Base-by-base conservation (phyloP, 768 basidiomycete genomes). In the Mycena filopes region DNA sequence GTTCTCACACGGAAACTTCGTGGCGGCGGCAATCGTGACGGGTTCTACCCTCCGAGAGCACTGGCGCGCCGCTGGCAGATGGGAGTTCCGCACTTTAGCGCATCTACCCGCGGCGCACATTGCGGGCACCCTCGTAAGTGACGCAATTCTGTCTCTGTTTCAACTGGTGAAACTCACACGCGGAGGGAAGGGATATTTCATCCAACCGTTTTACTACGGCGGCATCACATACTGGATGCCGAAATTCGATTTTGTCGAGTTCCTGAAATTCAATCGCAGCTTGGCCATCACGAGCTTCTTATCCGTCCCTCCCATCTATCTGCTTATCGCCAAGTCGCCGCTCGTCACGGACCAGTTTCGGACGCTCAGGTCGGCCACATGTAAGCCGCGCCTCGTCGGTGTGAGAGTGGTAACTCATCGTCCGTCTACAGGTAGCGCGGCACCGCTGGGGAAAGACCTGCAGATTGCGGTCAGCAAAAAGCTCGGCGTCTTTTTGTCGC, bases 81-180 rank as follows among this genome's bases (percentile, higher is more conserved):
- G 40, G 42, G 56, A 58, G 10, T 65, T 59, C 50, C 25, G 57
- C n/a, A 65, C 64, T 11, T 43, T 65, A 9, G 64, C 64, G 6
- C 64, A 65, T 40, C 57, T 65, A 9, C 64, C 64, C 11, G 40
- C 64, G n/a, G 57, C 64, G 11, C 64, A 65, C 38, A 31, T 60
- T 8, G 64, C 64, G 18, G 63, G 63, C 13, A 56, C 58, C 29
- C 42, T 46, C 40, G 60, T 54, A 36, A 36, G 10, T 36, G n/a
- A n/a, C n/a, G n/a, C n/a, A n/a, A n/a, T 56, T 8, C 15, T 13
- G 33, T 12, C 13, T 21, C 36, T 18, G 21, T 9, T 36, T n/a
- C 21, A 33, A 23, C 33, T 20, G 21, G 7, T 25, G 20, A 21
- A 28, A 21, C 20, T 33, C 21, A 43, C 36, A 15, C 36, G 11